A percentile compares a stretch with the other conserved stretches of the same genome.
These are phyloP conservation scores for Recurvomyces mirabilis DNA, from an alignment of 495 filamentous ascomycete species.

Conservation along the genomic window DNA sequence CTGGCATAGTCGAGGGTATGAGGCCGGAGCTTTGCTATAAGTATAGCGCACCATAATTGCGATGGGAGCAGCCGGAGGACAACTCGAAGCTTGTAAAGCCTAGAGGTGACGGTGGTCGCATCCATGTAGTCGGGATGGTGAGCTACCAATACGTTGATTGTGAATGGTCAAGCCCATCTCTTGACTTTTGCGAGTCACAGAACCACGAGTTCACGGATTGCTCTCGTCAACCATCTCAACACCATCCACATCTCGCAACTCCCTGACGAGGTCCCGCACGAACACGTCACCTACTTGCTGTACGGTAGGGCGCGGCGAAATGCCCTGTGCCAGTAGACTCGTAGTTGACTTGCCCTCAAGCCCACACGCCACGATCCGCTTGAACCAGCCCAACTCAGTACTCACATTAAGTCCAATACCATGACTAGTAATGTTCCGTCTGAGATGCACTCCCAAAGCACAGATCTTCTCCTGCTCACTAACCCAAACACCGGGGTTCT, in stretches of 20 bases:
- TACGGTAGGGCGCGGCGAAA: slow-evolving; percentile 21
- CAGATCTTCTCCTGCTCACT: slow-evolving; percentile 54
- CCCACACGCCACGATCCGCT: slow-evolving; percentile 78
- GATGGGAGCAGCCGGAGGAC: too few relatives aligned
- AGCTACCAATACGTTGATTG: too few relatives aligned
- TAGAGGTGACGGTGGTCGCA: too few relatives aligned
- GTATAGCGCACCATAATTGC: too few relatives aligned
- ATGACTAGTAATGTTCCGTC: slow-evolving; percentile 73
- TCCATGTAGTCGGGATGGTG: too few relatives aligned
- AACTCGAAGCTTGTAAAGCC: too few relatives aligned
- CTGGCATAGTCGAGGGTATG: too few relatives aligned
- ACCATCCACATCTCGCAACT: slow-evolving; percentile 7
- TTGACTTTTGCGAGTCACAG: too few relatives aligned
- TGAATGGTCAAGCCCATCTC: too few relatives aligned
- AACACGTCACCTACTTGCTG: slow-evolving; percentile 27
- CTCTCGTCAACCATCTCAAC: slow-evolving; percentile 2
- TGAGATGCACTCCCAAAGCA: slow-evolving; percentile 77
- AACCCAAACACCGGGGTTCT: slow-evolving; percentile 83
- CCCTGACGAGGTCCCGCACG: slow-evolving; percentile 23
- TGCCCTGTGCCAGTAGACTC: slow-evolving; percentile 39
- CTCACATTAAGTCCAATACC: slow-evolving; percentile 75
- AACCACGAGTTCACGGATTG: too few relatives aligned
- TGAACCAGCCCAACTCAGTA: slow-evolving; percentile 59
- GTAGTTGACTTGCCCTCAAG: slow-evolving; percentile 67
- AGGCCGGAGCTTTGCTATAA: too few relatives aligned